A percentile compares a stretch with the other conserved stretches of the same genome.
Conservation (phyloP, 2,329 filamentous ascomycete genomes). For the Colletotrichum plurivorum region DNA sequence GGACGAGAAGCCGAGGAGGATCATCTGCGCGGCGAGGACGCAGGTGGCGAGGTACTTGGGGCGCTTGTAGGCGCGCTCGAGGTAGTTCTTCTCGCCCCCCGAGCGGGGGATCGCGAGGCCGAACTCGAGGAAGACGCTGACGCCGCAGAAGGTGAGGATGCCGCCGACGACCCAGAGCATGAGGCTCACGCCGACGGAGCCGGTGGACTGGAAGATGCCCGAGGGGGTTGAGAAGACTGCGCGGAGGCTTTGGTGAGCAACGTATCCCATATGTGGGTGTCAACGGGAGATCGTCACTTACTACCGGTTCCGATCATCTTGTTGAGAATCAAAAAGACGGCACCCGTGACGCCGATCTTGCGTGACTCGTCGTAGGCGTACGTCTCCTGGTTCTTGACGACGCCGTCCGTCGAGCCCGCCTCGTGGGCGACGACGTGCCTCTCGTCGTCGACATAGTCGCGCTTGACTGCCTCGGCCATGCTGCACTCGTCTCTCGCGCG, state of each 20-base stretch:
- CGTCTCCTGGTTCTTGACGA: slow-evolving; percentile 45
- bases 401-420: slow-evolving; percentile 1
- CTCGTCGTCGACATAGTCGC: slow-evolving; percentile 26
- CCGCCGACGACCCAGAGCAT: slow-evolving; percentile 53
- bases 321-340: slow-evolving; percentile 69
- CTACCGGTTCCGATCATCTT: slow-evolving; percentile 73
- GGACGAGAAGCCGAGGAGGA: slow-evolving; percentile 72
- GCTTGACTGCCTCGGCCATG: slow-evolving; percentile 29
- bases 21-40: slow-evolving; percentile 72
- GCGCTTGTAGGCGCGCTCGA: slow-evolving; percentile 72
- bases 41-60: slow-evolving; percentile 72
- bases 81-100: slow-evolving; percentile 77
- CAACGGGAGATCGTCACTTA: slow-evolving; percentile 48
- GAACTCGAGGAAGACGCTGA: slow-evolving; percentile 75
- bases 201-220: slow-evolving; percentile 65
- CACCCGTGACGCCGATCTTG: slow-evolving; percentile 67
- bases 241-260: too few species aligned
- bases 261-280: too few species aligned
- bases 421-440: slow-evolving; percentile 1
- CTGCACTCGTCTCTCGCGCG: background rate
- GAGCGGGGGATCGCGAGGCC: slow-evolving; percentile 73
- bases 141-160: slow-evolving; percentile 70
- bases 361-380: slow-evolving; percentile 57
- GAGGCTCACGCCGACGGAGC: slow-evolving; percentile 63
- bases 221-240: slow-evolving; percentile 69